Evolutionary conservation across 2,329 filamentous ascomycete genomes (phyloP).

Genomic region (Botrytis tulipae): DNA sequence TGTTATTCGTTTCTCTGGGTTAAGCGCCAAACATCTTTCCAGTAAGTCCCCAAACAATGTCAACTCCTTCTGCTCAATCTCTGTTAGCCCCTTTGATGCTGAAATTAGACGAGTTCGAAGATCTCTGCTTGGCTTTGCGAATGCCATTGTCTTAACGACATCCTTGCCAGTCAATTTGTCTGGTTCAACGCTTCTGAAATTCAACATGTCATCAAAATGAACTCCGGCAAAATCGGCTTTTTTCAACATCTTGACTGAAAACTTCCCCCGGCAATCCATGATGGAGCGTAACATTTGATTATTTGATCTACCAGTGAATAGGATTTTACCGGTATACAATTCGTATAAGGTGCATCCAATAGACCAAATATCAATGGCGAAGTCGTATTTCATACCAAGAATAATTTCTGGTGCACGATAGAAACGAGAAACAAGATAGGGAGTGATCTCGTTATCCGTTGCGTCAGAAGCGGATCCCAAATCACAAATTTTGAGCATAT

Average conservation of each 20-base stretch:
- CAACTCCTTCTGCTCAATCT: slow-evolving; percentile 73
- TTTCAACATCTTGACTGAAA: slow-evolving; percentile 84
- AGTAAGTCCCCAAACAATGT: slow-evolving; percentile 83
- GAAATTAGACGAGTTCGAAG: slow-evolving; percentile 76
- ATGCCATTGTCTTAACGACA: slow-evolving; percentile 63
- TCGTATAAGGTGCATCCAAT: slow-evolving; percentile 97
- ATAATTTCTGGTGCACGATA: slow-evolving; percentile 98
- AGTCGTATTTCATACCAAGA: slow-evolving; percentile 92
- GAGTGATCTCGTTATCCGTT: slow-evolving; percentile 87
- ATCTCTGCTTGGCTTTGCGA: slow-evolving; percentile 76
- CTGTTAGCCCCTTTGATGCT: slow-evolving; percentile 70
- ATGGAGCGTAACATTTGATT: slow-evolving; percentile 98
- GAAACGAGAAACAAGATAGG: slow-evolving; percentile 94
- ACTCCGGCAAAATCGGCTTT: slow-evolving; percentile 71
- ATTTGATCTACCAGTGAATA: slow-evolving; percentile 93
- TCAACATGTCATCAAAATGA: slow-evolving; percentile 82
- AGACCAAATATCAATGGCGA: slow-evolving; percentile 95
- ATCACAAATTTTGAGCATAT: slow-evolving; percentile 90
- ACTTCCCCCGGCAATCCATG: slow-evolving; percentile 92
- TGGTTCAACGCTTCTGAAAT: slow-evolving; percentile 80
- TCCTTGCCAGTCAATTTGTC: slow-evolving; percentile 87
- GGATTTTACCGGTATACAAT: slow-evolving; percentile 93
- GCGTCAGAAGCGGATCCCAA: slow-evolving; percentile 92
- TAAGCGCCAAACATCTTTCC: slow-evolving; percentile 82
- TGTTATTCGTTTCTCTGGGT: slow-evolving; percentile 88